Evolutionary conservation across 306 rosid genomes (phyloP).

Genomic region (Cucurbita argyrosperma): DNA sequence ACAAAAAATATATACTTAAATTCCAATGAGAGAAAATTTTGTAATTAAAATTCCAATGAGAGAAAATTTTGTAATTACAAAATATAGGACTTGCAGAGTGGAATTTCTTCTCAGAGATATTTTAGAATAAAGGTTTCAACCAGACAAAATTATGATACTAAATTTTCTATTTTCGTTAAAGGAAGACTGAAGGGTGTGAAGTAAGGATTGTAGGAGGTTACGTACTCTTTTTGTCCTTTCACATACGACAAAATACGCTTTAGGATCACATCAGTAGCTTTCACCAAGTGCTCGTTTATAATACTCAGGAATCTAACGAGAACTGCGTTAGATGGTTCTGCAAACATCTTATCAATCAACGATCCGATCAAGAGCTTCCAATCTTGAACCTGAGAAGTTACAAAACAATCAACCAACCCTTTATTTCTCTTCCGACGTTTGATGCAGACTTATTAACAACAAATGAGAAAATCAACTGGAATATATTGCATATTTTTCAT

Average conservation of each 20-base stretch:
- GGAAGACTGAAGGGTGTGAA: neutral
- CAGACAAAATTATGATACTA: neutral
- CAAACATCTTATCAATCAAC: conserved; percentile 72
- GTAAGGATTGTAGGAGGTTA: neutral
- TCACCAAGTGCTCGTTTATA: conserved; percentile 52
- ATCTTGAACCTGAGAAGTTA: conserved; percentile 50
- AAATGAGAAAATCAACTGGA: neutral
- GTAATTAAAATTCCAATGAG: neutral
- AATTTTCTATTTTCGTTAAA: neutral
- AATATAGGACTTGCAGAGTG: neutral
- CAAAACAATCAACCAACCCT: conserved; percentile 4
- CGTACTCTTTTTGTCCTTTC: conserved; percentile 54
- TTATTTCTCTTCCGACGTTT: neutral
- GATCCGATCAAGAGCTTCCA: conserved; percentile 65
- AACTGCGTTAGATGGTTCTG: conserved; percentile 74
- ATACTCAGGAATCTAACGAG: conserved; percentile 61
- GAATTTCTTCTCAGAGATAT: neutral
- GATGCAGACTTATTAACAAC: neutral
- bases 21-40: neutral
- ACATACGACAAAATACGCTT: conserved; percentile 47
- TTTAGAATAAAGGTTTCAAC: neutral
- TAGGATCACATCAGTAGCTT: conserved; percentile 52
- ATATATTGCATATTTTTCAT: neutral
- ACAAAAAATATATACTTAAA: neutral
- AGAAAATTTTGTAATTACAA: neutral